These are phyloP conservation scores for Bipolaris sorokiniana DNA, from an alignment of 2,329 filamentous ascomycete species.

Conservation along the genomic window DNA sequence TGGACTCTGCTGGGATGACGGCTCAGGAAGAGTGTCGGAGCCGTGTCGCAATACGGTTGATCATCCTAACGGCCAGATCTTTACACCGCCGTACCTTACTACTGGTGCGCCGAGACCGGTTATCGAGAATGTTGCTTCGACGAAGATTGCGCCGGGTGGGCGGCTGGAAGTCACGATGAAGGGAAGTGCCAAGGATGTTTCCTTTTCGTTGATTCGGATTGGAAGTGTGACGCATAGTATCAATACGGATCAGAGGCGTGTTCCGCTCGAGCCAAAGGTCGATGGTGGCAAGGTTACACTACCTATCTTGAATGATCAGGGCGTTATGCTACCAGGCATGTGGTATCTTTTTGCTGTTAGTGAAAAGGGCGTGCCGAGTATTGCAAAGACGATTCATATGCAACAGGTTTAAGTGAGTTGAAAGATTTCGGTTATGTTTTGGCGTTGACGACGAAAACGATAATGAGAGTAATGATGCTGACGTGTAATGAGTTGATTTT, in stretches of 20 bases:
- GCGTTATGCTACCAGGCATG: conserved; percentile 21
- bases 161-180: conserved; percentile 19
- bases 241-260: conserved; percentile 30
- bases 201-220: conserved; percentile 26
- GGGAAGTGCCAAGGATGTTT: conserved; percentile 14
- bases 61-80: conserved; percentile 58
- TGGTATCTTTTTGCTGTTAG: conserved; percentile 31
- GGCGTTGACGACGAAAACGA: background rate
- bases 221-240: conserved; percentile 32
- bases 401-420: background rate
- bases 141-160: conserved; percentile 17
- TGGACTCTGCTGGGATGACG: conserved; percentile 26
- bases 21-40: conserved; percentile 29
- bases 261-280: conserved; percentile 17
- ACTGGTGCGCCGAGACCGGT: conserved; percentile 27
- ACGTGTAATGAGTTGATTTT: background rate
- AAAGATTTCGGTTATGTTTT: background rate
- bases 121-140: conserved; percentile 15
- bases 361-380: conserved; percentile 23
- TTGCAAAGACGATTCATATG: conserved; percentile 22
- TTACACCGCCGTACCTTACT: conserved; percentile 61
- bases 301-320: conserved; percentile 19
- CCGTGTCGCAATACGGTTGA: conserved; percentile 58
- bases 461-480: background rate
- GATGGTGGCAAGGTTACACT: conserved; percentile 13